phyloP scores from a whole-genome alignment of 2,329 filamentous ascomycete species.

The Aspergillus melleus region DNA sequence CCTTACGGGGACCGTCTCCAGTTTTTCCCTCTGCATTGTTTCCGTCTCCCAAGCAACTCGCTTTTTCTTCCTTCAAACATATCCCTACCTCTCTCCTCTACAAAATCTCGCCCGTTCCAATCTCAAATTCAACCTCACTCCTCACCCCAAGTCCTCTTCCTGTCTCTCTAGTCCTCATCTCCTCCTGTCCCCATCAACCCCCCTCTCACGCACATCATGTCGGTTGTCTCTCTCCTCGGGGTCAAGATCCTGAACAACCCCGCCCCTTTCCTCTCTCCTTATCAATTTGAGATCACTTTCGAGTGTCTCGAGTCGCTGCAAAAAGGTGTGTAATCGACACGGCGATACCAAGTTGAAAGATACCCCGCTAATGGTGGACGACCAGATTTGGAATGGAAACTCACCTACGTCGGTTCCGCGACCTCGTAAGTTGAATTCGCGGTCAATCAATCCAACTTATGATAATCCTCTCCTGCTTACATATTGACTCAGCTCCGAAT shows the following conservation, averaged over 20 bases:
- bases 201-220: slow-evolving; percentile 62
- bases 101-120: not conserved
- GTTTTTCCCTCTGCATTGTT: slow-evolving; percentile 1
- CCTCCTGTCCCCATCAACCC: slow-evolving; percentile 9
- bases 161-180: slow-evolving; percentile 5
- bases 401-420: slow-evolving; percentile 97
- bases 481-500: slow-evolving; percentile 69
- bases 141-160: not conserved
- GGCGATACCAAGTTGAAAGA: not conserved
- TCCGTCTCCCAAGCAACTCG: not conserved
- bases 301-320: slow-evolving; percentile 93
- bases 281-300: slow-evolving; percentile 98
- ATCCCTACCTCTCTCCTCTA: not conserved
- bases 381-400: slow-evolving; percentile 96
- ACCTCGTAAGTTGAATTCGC: slow-evolving; percentile 70
- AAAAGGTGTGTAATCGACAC: slow-evolving; percentile 64
- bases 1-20: slow-evolving; percentile 4
- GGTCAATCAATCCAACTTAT: not conserved
- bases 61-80: not conserved
- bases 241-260: slow-evolving; percentile 98
- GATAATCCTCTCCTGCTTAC: slow-evolving; percentile 23
- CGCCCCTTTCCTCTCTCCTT: slow-evolving; percentile 86
- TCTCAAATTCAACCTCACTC: not conserved
- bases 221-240: slow-evolving; percentile 91
- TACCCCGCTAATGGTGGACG: slow-evolving; percentile 17